Evolutionary conservation across 2,329 filamentous ascomycete genomes (phyloP).

Genomic region (Emergomyces africanus): DNA sequence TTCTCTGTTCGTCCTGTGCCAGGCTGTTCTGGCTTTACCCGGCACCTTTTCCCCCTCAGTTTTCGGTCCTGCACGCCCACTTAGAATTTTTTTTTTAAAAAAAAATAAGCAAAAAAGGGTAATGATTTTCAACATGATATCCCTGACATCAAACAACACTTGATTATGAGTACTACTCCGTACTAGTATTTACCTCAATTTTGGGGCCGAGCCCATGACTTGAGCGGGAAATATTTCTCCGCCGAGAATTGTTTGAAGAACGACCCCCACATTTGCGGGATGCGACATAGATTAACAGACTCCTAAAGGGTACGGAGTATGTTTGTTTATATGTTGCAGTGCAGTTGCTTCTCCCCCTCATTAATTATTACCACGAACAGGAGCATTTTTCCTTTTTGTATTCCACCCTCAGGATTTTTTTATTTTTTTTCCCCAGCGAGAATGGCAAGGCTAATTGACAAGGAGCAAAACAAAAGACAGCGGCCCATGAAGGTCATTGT

Average conservation of each 20-base stretch:
- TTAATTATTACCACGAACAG: background rate
- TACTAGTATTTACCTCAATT: too few relatives aligned
- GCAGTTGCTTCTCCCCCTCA: background rate
- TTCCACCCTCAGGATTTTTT: background rate
- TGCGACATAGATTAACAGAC: background rate
- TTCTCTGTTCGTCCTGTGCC: background rate
- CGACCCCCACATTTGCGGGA: background rate
- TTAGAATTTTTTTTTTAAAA: background rate
- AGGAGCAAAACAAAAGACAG: background rate
- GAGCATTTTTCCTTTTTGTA: background rate
- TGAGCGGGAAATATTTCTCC: background rate
- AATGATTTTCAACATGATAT: background rate
- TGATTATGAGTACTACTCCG: background rate
- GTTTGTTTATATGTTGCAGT: background rate
- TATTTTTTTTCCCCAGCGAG: too few relatives aligned
- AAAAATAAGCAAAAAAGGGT: background rate
- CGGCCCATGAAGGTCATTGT: slow-evolving; percentile 1
- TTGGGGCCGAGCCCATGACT: background rate
- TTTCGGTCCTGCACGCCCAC: background rate
- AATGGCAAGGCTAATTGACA: slow-evolving; percentile 1
- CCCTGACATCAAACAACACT: background rate
- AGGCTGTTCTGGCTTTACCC: background rate
- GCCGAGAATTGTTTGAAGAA: background rate
- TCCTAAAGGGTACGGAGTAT: background rate
- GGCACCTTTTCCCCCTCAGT: background rate